phyloP scores from a whole-genome alignment of 345 rosid species.

The Euclidium syriacum region DNA sequence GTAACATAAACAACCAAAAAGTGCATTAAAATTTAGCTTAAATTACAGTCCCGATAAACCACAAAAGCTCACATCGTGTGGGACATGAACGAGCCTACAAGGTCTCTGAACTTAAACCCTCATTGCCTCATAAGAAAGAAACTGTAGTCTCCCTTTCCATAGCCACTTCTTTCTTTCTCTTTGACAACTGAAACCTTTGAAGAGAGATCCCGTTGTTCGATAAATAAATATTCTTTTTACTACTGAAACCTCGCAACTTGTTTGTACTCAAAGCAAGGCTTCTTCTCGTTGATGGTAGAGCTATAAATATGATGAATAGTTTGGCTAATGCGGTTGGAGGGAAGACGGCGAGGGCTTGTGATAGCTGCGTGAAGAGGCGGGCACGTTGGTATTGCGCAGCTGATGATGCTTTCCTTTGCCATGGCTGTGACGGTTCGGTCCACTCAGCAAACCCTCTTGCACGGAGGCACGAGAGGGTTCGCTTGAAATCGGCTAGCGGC shows the following conservation, averaged over 20 bases:
- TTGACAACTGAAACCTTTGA: conserved; percentile 7
- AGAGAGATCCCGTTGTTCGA: not conserved
- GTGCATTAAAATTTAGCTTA: conserved; percentile 3
- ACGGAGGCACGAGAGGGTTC: conserved; percentile 73
- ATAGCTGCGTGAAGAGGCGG: conserved; percentile 65
- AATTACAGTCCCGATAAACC: not conserved
- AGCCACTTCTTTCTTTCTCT: conserved; percentile 18
- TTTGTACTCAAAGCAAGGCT: not conserved
- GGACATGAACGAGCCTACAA: conserved; percentile 26
- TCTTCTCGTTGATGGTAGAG: conserved; percentile 31
- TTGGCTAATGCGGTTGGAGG: conserved; percentile 66
- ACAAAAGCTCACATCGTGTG: conserved; percentile 29
- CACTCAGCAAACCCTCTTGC: conserved; percentile 88
- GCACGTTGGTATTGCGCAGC: conserved; percentile 95
- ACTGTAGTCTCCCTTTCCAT: conserved; percentile 9
- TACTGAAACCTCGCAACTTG: conserved; percentile 3
- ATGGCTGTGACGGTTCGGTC: conserved; percentile 69
- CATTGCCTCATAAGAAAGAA: conserved; percentile 11
- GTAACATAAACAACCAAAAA: conserved; percentile 33
- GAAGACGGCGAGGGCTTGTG: conserved; percentile 88
- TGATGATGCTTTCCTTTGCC: conserved; percentile 95
- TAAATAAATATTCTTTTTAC: conserved; percentile 22
- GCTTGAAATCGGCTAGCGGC: conserved; percentile 42
- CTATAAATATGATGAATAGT: conserved; percentile 31
- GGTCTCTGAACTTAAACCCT: not conserved